phyloP scores from a whole-genome alignment of 257 asterid species.

The Ocimum tenuiflorum region DNA sequence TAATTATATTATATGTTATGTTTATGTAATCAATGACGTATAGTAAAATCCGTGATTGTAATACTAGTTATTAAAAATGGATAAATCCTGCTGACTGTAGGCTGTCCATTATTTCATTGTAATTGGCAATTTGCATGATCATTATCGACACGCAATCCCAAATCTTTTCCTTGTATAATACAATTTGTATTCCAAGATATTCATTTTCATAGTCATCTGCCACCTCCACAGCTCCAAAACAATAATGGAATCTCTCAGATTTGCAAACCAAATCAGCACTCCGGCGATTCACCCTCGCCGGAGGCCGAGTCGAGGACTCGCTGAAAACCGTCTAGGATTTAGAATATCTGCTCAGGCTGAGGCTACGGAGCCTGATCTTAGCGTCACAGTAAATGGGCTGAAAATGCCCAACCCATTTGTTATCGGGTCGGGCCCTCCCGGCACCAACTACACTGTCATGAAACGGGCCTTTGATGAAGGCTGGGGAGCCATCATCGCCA shows the following conservation, averaged over 20 bases:
- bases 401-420: slow-evolving; percentile 95
- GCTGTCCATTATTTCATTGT: too few relatives aligned
- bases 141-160: too few relatives aligned
- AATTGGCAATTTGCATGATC: too few relatives aligned
- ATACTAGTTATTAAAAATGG: too few relatives aligned
- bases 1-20: too few relatives aligned
- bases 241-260: slow-evolving; percentile 37
- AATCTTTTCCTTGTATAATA: background rate
- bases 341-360: slow-evolving; percentile 39
- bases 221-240: background rate
- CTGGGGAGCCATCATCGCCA: slow-evolving; percentile 98
- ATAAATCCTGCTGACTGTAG: too few relatives aligned
- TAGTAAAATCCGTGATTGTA: too few relatives aligned
- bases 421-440: slow-evolving; percentile 98
- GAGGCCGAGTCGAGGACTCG: background rate
- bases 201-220: slow-evolving; percentile 34
- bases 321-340: slow-evolving; percentile 36
- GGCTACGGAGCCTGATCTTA: slow-evolving; percentile 65
- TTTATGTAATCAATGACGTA: too few relatives aligned
- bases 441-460: slow-evolving; percentile 91
- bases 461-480: slow-evolving; percentile 97
- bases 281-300: slow-evolving; percentile 25
- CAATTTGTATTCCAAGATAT: slow-evolving; percentile 30
- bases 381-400: slow-evolving; percentile 83
- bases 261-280: slow-evolving; percentile 29